Evolutionary conservation across 2,329 filamentous ascomycete species (phyloP).

Genomic region (Fusarium sp.): DNA sequence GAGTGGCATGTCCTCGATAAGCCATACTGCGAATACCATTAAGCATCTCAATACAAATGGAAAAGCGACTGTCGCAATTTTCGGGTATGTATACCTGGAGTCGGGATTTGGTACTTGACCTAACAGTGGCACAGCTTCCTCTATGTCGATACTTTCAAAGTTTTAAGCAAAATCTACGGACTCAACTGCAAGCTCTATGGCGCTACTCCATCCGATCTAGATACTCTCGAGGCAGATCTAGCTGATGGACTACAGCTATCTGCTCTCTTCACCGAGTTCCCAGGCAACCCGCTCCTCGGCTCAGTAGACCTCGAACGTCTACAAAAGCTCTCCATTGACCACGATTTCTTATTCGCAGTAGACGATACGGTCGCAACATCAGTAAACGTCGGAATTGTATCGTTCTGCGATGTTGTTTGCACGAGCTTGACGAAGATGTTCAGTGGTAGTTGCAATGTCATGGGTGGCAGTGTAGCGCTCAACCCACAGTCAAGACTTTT

Average conservation of each 20-base stretch:
- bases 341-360: conserved; percentile 55
- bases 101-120: neutral
- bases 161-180: conserved; percentile 42
- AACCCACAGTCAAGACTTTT: conserved; percentile 56
- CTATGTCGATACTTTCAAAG: conserved; percentile 49
- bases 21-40: conserved; percentile 37
- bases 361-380: conserved; percentile 60
- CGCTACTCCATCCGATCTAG: conserved; percentile 54
- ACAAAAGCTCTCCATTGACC: conserved; percentile 47
- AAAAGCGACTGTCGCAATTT: conserved; percentile 37
- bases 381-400: conserved; percentile 59
- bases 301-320: conserved; percentile 47
- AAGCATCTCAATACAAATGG: neutral
- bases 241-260: conserved; percentile 53
- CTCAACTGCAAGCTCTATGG: conserved; percentile 58
- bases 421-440: conserved; percentile 66
- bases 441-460: conserved; percentile 64
- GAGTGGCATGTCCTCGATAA: conserved; percentile 64
- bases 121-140: conserved; percentile 37
- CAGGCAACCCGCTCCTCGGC: conserved; percentile 48
- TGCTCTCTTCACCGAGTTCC: conserved; percentile 60
- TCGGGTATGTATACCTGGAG: conserved; percentile 38
- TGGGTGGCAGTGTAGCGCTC: conserved; percentile 60
- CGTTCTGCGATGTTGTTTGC: conserved; percentile 60
- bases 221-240: conserved; percentile 53